Percentiles rank a stretch among this genome's conserved stretches.
Evolutionary conservation across 139 green algal genomes (phyloP).

Genomic region (Coelastrella sp.): DNA sequence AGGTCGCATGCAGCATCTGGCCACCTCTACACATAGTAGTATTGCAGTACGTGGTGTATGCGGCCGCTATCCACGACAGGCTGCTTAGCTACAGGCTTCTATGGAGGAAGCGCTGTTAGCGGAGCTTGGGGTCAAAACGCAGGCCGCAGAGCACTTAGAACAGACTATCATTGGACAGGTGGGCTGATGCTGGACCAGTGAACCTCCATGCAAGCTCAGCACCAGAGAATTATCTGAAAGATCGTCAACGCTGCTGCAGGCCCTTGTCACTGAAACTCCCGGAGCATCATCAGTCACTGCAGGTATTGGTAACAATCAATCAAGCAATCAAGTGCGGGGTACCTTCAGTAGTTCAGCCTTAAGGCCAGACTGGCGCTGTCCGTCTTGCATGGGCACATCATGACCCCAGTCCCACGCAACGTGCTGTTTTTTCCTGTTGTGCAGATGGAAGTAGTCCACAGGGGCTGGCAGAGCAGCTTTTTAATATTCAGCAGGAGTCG

Average conservation of each 20-base stretch:
- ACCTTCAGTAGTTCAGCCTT: too few species aligned
- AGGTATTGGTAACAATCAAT: neutral
- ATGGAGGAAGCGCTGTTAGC: constrained; percentile 22
- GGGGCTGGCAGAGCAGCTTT: constrained; percentile 23
- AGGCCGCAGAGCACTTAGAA: constrained; percentile 1
- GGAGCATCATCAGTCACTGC: neutral
- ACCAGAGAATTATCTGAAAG: neutral
- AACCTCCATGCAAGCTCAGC: neutral
- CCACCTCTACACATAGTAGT: too few species aligned
- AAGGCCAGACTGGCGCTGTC: too few species aligned
- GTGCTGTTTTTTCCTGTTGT: neutral
- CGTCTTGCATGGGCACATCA: too few species aligned
- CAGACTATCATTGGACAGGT: constrained; percentile 22
- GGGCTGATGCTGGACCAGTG: neutral
- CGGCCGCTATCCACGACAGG: too few species aligned
- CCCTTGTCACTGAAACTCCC: neutral
- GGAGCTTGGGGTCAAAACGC: constrained; percentile 6
- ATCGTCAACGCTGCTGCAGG: neutral
- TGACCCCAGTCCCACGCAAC: too few species aligned
- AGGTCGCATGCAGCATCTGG: too few species aligned
- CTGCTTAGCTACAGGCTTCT: neutral
- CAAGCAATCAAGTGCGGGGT: too few species aligned
- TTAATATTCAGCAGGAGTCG: constrained; percentile 16
- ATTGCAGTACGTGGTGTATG: too few species aligned
- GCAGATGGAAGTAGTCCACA: neutral